A percentile compares a stretch with the other conserved stretches of the same genome.
These are phyloP conservation scores for Phytophthora europaea DNA, from an alignment of 352 stramenopile genomes.

Conservation along the genomic window DNA sequence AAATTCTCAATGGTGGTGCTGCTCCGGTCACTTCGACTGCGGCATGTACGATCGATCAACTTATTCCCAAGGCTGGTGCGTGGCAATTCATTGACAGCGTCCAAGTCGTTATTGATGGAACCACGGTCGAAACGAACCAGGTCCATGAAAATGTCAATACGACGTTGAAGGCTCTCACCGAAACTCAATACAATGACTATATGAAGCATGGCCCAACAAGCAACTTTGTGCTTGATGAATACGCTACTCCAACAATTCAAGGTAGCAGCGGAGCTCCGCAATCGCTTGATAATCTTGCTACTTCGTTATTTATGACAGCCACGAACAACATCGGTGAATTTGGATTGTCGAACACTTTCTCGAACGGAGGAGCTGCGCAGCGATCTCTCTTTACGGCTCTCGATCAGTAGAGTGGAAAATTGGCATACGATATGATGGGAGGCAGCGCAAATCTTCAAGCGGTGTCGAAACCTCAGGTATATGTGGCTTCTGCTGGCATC, in stretches of 20 bases:
- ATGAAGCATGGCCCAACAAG: slow-evolving; percentile 10
- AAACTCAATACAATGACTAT: slow-evolving; percentile 5
- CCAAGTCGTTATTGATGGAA: neutral
- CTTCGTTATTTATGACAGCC: slow-evolving; percentile 17
- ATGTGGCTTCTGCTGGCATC: slow-evolving; percentile 17
- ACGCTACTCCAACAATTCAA: slow-evolving; percentile 8
- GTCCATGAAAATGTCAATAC: neutral
- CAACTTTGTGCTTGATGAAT: slow-evolving; percentile 16
- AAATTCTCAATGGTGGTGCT: slow-evolving; percentile 11
- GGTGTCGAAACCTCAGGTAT: slow-evolving; percentile 2
- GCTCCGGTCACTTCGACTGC: slow-evolving; percentile 2
- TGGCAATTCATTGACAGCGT: no score
- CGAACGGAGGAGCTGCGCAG: slow-evolving; percentile 14
- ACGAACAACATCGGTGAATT: slow-evolving; percentile 25
- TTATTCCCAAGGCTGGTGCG: slow-evolving; percentile 1
- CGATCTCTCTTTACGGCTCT: slow-evolving; percentile 17
- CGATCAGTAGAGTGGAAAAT: slow-evolving; percentile 17
- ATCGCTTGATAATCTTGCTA: slow-evolving; percentile 1
- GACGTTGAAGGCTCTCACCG: slow-evolving; percentile 12
- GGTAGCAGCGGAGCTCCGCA: neutral
- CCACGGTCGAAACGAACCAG: neutral
- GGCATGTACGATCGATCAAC: slow-evolving; percentile 1
- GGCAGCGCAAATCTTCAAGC: slow-evolving; percentile 25
- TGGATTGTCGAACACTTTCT: slow-evolving; percentile 18
- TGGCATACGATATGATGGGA: slow-evolving; percentile 26